Percentiles rank a stretch among this genome's conserved stretches.
phyloP scores from a whole-genome alignment of 345 rosid species.

The Capsella bursapastoris region DNA sequence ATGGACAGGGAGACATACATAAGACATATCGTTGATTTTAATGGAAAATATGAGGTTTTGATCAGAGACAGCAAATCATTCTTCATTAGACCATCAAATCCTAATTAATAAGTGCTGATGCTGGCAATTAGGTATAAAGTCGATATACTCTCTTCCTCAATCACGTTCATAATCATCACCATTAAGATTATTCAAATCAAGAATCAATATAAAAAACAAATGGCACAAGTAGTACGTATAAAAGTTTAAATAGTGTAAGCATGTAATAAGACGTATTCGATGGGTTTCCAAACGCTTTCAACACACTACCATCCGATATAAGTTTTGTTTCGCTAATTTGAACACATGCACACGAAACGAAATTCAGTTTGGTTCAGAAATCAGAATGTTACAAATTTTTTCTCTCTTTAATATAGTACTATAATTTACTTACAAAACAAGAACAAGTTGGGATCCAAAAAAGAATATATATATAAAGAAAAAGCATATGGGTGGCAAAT shows the following conservation, averaged over 20 bases:
- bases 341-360: neutral
- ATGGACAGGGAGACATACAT: slow-evolving; percentile 30
- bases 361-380: no score
- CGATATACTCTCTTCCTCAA: slow-evolving; percentile 33
- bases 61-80: slow-evolving; percentile 38
- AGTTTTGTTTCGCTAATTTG: neutral
- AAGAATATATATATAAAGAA: slow-evolving; percentile 15
- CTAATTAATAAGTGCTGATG: slow-evolving; percentile 41
- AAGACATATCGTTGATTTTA: slow-evolving; percentile 10
- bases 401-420: neutral
- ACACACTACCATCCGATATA: neutral
- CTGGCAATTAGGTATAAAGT: slow-evolving; percentile 44
- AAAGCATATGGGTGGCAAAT: slow-evolving; percentile 33
- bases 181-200: neutral
- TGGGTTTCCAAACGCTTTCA: slow-evolving; percentile 1
- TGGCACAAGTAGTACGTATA: no score
- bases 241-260: slow-evolving; percentile 1
- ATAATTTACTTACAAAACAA: slow-evolving; percentile 5
- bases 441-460: slow-evolving; percentile 25
- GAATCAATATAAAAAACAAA: neutral
- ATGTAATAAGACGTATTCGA: neutral
- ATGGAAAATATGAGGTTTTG: slow-evolving; percentile 10
- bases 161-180: slow-evolving; percentile 40
- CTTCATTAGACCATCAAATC: slow-evolving; percentile 17
- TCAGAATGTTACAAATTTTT: slow-evolving; percentile 1